Evolutionary conservation across 805 yeast species (phyloP).

Genomic region (Candida golubevii): DNA sequence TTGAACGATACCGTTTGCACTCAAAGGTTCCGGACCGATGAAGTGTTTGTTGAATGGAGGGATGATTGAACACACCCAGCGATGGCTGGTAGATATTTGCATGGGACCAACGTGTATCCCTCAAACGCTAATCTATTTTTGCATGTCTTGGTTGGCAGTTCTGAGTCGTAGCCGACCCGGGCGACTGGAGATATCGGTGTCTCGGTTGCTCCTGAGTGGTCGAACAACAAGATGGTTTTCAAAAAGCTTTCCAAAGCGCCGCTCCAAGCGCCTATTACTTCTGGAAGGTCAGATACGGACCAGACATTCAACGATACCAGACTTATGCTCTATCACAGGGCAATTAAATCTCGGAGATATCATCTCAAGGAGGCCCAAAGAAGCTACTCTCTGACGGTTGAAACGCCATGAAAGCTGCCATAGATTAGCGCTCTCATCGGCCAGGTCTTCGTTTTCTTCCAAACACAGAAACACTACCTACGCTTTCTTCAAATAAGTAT

Average conservation of each 20-base stretch:
- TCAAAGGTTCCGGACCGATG: constrained; percentile 92
- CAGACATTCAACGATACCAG: constrained; percentile 4
- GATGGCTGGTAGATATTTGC: no score
- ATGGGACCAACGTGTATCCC: background rate
- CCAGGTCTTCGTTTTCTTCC: constrained; percentile 31
- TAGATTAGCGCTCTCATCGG: no score
- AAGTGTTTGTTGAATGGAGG: constrained; percentile 87
- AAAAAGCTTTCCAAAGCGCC: constrained; percentile 9
- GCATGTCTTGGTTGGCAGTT: no score
- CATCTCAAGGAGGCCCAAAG: no score
- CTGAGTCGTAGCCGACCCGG: constrained; percentile 9
- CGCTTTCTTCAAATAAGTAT: constrained; percentile 46
- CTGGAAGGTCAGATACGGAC: constrained; percentile 17
- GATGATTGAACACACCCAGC: constrained; percentile 38
- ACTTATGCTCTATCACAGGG: no score
- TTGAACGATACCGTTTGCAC: constrained; percentile 78
- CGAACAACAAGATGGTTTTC: constrained; percentile 10
- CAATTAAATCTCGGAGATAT: no score
- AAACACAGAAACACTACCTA: constrained; percentile 38
- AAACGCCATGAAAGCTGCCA: no score
- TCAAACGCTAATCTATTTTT: background rate
- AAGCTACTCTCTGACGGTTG: no score
- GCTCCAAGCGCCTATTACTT: background rate
- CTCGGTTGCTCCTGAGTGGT: constrained; percentile 12
- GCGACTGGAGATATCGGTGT: constrained; percentile 1